Evolutionary conservation across 345 rosid species (phyloP), one percentile per base, ranked within the genome.

Genomic region (Diplotaxis tenuifolia): DNA sequence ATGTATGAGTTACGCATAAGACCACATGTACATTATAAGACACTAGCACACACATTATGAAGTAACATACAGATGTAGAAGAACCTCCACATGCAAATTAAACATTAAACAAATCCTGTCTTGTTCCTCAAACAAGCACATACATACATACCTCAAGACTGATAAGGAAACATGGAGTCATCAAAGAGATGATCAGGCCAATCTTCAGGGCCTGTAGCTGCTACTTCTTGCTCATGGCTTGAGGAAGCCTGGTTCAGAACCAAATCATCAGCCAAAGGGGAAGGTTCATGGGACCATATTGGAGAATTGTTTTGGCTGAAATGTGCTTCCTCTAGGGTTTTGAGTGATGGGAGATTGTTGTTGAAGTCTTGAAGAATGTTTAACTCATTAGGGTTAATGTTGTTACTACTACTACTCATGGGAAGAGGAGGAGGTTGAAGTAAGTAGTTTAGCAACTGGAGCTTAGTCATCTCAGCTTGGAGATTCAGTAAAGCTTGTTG

Each of bases 151-250:
- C 79, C 71, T 76, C 65, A 70, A 47, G 79, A 64, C 14, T 70
- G 55, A 4, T 58, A 65, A 58, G 68, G 31, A 61, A 77, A 71
- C 53, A 72, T 25, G 68, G 74, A 59, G 31, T 78, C 81, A 73
- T 78, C 74, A 45, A 78, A 73, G 58, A 67, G 60, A 32, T 52
- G 73, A 60, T 78, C 78, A 72, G 81, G 70, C 74, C 73, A 78
- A 10, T 29, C 73, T 63, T 16, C 40, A 8, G 67, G 11, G 21
- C 21, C 56, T 32, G 77, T 16, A 18, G 53, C 29, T 71, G 76
- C 73, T 47, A 21, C 16, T 47, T 61, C 77, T 59, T 72, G 73
- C 62, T 68, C 78, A 66, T 64, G 61, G 81, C 69, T 67, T 42
- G 77, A 78, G 47, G 71, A 65, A 15, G 67, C 71, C 12, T 63